These are phyloP conservation scores for Paratinospora sagittata DNA, from an alignment of 164 flowering plant genomes.

Conservation along the genomic window DNA sequence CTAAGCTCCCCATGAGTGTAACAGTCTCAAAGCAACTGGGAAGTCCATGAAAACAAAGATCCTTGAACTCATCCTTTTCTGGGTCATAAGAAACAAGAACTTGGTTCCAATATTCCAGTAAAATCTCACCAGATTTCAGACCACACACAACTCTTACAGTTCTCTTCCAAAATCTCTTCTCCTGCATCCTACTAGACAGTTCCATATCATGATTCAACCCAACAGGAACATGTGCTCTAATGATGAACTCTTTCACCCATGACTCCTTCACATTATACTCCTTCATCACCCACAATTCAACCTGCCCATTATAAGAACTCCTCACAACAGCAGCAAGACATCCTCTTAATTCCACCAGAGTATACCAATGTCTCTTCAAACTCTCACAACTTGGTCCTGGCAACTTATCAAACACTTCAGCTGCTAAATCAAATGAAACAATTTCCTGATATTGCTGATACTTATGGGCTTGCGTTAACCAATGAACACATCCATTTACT, in stretches of 20 bases:
- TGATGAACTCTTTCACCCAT: constrained; percentile 27
- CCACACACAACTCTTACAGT: constrained; percentile 13
- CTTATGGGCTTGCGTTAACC: constrained; percentile 12
- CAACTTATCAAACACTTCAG: constrained; percentile 26
- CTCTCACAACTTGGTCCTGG: constrained; percentile 23
- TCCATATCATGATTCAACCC: constrained; percentile 15
- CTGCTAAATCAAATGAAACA: constrained; percentile 27
- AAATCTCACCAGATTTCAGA: constrained; percentile 3
- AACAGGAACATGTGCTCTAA: constrained; percentile 25
- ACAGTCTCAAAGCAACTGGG: background rate
- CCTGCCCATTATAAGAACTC: constrained; percentile 13
- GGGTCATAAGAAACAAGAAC: background rate
- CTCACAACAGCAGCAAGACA: constrained; percentile 24
- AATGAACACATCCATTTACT: constrained; percentile 34
- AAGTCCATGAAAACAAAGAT: background rate
- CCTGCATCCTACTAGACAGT: constrained; percentile 7
- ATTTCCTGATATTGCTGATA: background rate
- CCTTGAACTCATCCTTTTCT: constrained; percentile 1
- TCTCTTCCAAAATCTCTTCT: constrained; percentile 10
- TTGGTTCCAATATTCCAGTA: constrained; percentile 2
- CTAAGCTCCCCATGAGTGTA: background rate
- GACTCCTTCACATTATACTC: constrained; percentile 30
- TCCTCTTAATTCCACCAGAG: constrained; percentile 18
- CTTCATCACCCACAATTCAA: constrained; percentile 41
- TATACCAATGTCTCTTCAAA: constrained; percentile 13